Evolutionary conservation across 176 grass and related monocot genomes (phyloP).

Genomic region (Carex littledalei): DNA sequence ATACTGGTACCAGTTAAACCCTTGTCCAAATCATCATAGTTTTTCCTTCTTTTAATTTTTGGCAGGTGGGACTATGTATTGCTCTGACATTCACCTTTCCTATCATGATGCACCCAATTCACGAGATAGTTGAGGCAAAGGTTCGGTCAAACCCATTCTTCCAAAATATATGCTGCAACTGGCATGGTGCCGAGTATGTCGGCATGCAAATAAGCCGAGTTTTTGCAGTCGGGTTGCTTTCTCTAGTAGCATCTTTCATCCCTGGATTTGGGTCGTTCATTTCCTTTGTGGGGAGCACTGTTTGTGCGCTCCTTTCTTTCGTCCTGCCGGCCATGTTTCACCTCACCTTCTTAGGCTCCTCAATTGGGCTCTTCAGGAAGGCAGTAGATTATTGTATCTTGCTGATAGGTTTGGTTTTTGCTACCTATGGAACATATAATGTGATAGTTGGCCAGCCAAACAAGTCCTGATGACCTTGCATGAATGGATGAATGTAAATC

Average conservation of each 20-base stretch:
- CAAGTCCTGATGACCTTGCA: neutral
- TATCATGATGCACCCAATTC: conserved; percentile 88
- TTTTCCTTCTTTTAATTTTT: neutral
- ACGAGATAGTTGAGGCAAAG: conserved; percentile 67
- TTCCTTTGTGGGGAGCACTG: conserved; percentile 84
- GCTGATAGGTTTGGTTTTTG: conserved; percentile 54
- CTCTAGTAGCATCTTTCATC: conserved; percentile 58
- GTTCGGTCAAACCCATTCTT: conserved; percentile 47
- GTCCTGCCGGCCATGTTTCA: conserved; percentile 71
- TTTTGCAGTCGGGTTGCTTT: conserved; percentile 29
- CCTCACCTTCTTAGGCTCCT: conserved; percentile 52
- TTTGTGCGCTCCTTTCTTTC: conserved; percentile 69
- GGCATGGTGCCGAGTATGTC: conserved; percentile 23
- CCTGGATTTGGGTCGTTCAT: conserved; percentile 70
- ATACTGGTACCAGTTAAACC: neutral
- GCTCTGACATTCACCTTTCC: conserved; percentile 85
- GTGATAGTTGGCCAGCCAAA: conserved; percentile 18
- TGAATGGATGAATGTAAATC: neutral
- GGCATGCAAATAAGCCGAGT: conserved; percentile 51
- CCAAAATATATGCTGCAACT: conserved; percentile 34
- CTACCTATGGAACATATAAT: conserved; percentile 37
- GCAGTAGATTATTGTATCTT: conserved; percentile 51
- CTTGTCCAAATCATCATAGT: neutral
- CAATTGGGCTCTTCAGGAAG: conserved; percentile 36
- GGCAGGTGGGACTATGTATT: conserved; percentile 78